These are phyloP conservation scores for Tuctoria greenei DNA, from an alignment of 176 grass and related monocot species.

Conservation along the genomic window DNA sequence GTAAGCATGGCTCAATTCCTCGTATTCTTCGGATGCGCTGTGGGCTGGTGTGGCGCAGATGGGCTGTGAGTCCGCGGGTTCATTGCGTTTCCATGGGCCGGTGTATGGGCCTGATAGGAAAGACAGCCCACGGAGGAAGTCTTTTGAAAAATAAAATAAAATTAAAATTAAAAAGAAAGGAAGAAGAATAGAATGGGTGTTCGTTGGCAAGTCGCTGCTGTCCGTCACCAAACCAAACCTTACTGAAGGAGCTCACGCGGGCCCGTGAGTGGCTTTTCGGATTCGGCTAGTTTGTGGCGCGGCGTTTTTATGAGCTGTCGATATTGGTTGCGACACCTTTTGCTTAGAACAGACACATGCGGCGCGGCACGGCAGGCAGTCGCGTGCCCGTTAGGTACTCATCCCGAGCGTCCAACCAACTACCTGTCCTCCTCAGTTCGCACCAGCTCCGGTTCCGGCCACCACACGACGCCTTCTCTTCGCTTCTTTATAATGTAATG, in stretches of 20 bases:
- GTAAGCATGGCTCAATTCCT: background rate
- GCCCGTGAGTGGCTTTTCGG: too few relatives aligned
- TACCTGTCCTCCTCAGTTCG: too few relatives aligned
- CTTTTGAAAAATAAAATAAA: too few relatives aligned
- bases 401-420: too few relatives aligned
- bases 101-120: background rate
- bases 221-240: background rate
- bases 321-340: background rate
- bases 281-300: background rate
- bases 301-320: background rate
- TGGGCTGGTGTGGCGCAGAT: conserved; percentile 1
- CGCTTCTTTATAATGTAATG: too few relatives aligned
- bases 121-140: background rate
- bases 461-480: too few relatives aligned
- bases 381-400: too few relatives aligned
- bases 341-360: background rate
- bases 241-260: background rate
- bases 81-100: background rate
- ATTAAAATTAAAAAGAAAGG: too few relatives aligned
- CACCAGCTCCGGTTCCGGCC: too few relatives aligned
- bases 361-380: too few relatives aligned
- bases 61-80: background rate
- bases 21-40: background rate
- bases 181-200: background rate
- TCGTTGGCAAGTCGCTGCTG: conserved; percentile 13